These are phyloP conservation scores for Jamesozyma gamospora DNA, from an alignment of 805 yeast species.

Conservation along the genomic window DNA sequence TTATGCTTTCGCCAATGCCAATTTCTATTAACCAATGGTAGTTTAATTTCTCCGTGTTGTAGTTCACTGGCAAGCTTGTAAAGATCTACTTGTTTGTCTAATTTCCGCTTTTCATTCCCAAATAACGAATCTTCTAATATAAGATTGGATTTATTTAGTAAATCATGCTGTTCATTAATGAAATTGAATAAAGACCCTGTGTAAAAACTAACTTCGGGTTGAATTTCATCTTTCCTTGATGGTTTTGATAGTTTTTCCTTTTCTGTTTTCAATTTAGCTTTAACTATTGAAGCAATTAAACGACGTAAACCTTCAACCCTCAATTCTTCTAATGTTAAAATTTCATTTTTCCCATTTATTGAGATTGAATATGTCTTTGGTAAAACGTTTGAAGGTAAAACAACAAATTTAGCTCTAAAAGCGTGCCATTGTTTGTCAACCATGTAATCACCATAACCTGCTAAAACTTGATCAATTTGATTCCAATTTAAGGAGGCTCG, in stretches of 20 bases:
- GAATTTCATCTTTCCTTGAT: conserved; percentile 37
- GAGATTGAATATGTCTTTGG: conserved; percentile 34
- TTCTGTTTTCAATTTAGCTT: conserved; percentile 40
- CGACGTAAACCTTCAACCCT: conserved; percentile 81
- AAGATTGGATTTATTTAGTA: conserved; percentile 25
- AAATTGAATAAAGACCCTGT: conserved; percentile 75
- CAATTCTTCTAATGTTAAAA: conserved; percentile 72
- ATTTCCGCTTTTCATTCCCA: conserved; percentile 25
- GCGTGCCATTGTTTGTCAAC: conserved; percentile 41
- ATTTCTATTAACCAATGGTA: conserved; percentile 62
- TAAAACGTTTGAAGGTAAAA: conserved; percentile 69
- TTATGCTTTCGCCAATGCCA: conserved; percentile 84
- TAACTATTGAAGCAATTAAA: conserved; percentile 51
- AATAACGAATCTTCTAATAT: conserved; percentile 32
- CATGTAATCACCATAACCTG: conserved; percentile 76
- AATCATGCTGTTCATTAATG: conserved; percentile 42
- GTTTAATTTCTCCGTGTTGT: conserved; percentile 49
- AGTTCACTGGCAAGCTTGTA: conserved; percentile 51
- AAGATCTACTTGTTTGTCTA: conserved; percentile 42
- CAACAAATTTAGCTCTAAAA: conserved; percentile 71
- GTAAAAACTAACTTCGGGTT: conserved; percentile 74
- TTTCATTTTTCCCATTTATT: conserved; percentile 44
- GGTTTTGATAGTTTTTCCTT: conserved; percentile 31
- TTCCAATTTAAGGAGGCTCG: conserved; percentile 74
- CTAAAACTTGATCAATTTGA: conserved; percentile 78